These are phyloP conservation scores for Vitis rotundifolia DNA, from an alignment of 164 flowering plant genomes.

Conservation along the genomic window DNA sequence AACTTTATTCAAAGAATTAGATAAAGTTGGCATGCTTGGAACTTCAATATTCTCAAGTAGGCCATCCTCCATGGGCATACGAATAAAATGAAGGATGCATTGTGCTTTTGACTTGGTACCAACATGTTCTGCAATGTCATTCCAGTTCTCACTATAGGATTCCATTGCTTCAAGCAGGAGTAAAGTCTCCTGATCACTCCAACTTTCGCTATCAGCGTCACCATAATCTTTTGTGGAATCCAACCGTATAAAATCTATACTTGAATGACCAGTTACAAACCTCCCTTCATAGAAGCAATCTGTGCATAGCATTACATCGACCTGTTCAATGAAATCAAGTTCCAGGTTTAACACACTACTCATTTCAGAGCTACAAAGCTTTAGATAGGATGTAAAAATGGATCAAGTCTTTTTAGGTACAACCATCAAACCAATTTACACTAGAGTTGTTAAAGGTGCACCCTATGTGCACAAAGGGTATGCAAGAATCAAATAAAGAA, in stretches of 20 bases:
- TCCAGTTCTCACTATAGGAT: slow-evolving; percentile 85
- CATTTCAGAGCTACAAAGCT: too few relatives aligned
- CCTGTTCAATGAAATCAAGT: slow-evolving; percentile 43
- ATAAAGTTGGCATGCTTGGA: slow-evolving; percentile 42
- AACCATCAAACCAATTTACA: too few relatives aligned
- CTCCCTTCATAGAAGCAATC: slow-evolving; percentile 90
- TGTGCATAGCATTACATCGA: slow-evolving; percentile 68
- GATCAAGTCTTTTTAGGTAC: too few relatives aligned
- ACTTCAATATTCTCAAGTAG: slow-evolving; percentile 73
- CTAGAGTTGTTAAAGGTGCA: too few relatives aligned
- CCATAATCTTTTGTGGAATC: slow-evolving; percentile 67
- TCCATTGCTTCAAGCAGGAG: slow-evolving; percentile 88
- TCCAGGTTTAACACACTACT: too few relatives aligned
- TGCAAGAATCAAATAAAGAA: too few relatives aligned
- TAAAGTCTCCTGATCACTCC: slow-evolving; percentile 95
- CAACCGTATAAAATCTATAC: slow-evolving; percentile 78
- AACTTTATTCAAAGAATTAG: slow-evolving; percentile 34
- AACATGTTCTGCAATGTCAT: slow-evolving; percentile 93
- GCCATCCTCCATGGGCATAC: slow-evolving; percentile 82
- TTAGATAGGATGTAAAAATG: too few relatives aligned
- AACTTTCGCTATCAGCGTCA: slow-evolving; percentile 79
- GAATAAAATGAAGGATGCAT: slow-evolving; percentile 90
- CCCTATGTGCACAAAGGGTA: too few relatives aligned
- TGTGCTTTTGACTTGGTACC: slow-evolving; percentile 98
- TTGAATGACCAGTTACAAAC: slow-evolving; percentile 82